These are phyloP conservation scores for Nemania sp. DNA, from an alignment of 2,329 filamentous ascomycete species.

Conservation along the genomic window DNA sequence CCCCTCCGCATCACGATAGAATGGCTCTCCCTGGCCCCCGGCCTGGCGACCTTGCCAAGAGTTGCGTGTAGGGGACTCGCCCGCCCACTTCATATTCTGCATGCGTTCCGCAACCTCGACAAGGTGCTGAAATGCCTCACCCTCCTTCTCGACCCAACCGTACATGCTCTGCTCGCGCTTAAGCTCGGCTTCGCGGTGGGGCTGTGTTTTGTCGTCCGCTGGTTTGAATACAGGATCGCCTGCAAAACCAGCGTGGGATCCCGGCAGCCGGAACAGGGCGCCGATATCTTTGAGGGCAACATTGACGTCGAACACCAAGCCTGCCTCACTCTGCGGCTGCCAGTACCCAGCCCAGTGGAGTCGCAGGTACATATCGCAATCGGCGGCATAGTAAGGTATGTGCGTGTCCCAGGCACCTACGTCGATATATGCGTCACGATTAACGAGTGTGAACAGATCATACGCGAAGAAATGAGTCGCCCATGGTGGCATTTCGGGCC, in stretches of 20 bases:
- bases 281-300: constrained; percentile 49
- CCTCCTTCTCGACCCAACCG: constrained; percentile 41
- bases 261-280: constrained; percentile 48
- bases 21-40: constrained; percentile 50
- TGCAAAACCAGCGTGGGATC: constrained; percentile 40
- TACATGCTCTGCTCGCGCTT: constrained; percentile 38
- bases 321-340: constrained; percentile 45
- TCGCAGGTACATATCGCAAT: constrained; percentile 53
- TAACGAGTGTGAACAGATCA: constrained; percentile 55
- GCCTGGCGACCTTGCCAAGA: constrained; percentile 48
- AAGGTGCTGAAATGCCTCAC: constrained; percentile 44
- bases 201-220: constrained; percentile 16
- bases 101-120: constrained; percentile 41
- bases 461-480: constrained; percentile 55
- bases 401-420: constrained; percentile 55
- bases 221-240: constrained; percentile 41
- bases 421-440: constrained; percentile 48
- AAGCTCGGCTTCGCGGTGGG: constrained; percentile 37
- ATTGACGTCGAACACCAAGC: constrained; percentile 49
- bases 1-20: constrained; percentile 46
- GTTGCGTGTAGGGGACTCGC: constrained; percentile 39
- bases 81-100: constrained; percentile 37
- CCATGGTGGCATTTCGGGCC: constrained; percentile 47
- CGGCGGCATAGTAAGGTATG: constrained; percentile 53
- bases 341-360: constrained; percentile 48